These are phyloP conservation scores for Syzygium aqueum DNA, from an alignment of 345 rosid species.

Conservation along the genomic window DNA sequence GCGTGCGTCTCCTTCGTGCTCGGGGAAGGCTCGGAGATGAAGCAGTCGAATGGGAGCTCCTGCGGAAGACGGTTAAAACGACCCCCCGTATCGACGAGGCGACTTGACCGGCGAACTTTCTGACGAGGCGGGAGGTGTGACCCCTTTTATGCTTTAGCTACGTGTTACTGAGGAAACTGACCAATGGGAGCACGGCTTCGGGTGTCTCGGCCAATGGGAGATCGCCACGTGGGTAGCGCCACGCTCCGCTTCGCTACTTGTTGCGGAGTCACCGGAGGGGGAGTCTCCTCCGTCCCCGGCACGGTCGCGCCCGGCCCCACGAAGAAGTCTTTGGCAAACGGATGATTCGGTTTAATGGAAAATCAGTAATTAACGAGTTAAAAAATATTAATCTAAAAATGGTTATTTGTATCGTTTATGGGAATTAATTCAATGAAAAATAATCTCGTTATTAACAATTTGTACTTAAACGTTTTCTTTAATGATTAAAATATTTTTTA, in stretches of 20 bases:
- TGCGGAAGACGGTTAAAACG: neutral
- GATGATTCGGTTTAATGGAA: neutral
- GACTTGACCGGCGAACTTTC: neutral
- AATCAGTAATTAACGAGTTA: neutral
- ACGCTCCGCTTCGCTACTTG: neutral
- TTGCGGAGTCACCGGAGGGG: neutral
- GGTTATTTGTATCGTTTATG: neutral
- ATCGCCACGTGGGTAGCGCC: constrained; percentile 1
- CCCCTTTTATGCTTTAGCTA: neutral
- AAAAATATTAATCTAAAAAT: neutral
- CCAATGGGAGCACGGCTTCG: constrained; percentile 6
- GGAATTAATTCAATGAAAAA: neutral
- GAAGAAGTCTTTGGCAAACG: too few relatives aligned
- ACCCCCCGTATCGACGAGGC: neutral
- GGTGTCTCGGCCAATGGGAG: neutral
- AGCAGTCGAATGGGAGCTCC: neutral
- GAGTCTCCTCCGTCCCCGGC: neutral
- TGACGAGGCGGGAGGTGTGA: neutral
- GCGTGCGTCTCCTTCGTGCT: neutral
- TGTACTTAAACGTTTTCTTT: too few relatives aligned
- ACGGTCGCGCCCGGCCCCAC: neutral
- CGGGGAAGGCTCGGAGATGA: neutral
- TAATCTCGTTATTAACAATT: too few relatives aligned
- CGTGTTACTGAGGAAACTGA: constrained; percentile 5
- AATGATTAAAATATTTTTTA: neutral